These are phyloP conservation scores for Tolypocladium tropicale DNA, from an alignment of 2,329 filamentous ascomycete species.

Conservation along the genomic window DNA sequence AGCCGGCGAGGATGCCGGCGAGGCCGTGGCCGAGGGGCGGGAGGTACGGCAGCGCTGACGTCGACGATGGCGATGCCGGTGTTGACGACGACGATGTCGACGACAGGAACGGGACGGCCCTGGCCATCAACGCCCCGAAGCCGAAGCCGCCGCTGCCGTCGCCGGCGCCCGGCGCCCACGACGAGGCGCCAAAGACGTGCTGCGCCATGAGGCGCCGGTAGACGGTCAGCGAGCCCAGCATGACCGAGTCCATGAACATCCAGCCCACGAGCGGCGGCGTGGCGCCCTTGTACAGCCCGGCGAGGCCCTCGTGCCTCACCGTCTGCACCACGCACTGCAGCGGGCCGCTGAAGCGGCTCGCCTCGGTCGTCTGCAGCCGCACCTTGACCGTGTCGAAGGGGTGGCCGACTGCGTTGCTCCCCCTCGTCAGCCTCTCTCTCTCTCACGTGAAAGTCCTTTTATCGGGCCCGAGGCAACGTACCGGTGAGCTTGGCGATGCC, in stretches of 20 bases:
- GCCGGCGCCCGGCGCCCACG: slow-evolving; percentile 16
- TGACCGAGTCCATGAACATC: slow-evolving; percentile 94
- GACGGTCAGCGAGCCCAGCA: slow-evolving; percentile 85
- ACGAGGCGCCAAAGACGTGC: slow-evolving; percentile 56
- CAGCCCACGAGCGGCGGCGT: slow-evolving; percentile 87
- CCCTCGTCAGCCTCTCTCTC: not conserved
- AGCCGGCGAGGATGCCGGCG: slow-evolving; percentile 77
- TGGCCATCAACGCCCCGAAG: slow-evolving; percentile 1
- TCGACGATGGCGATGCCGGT: slow-evolving; percentile 2
- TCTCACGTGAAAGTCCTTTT: not conserved
- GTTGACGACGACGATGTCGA: not conserved
- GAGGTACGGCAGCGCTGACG: slow-evolving; percentile 27
- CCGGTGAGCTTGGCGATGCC: slow-evolving; percentile 83
- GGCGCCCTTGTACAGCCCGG: slow-evolving; percentile 88
- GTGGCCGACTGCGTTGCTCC: slow-evolving; percentile 44
- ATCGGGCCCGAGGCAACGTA: slow-evolving; percentile 25
- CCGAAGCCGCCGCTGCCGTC: slow-evolving; percentile 6
- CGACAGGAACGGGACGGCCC: not conserved
- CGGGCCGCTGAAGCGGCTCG: slow-evolving; percentile 72
- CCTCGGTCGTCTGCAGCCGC: slow-evolving; percentile 76
- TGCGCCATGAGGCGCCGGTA: slow-evolving; percentile 80
- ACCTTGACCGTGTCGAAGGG: slow-evolving; percentile 97
- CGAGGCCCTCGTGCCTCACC: slow-evolving; percentile 71
- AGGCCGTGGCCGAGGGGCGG: slow-evolving; percentile 75
- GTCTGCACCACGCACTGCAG: slow-evolving; percentile 80